A percentile compares a stretch with the other conserved stretches of the same genome.
phyloP scores from a whole-genome alignment of 2,329 filamentous ascomycete genomes.

The Bertia moriformis region DNA sequence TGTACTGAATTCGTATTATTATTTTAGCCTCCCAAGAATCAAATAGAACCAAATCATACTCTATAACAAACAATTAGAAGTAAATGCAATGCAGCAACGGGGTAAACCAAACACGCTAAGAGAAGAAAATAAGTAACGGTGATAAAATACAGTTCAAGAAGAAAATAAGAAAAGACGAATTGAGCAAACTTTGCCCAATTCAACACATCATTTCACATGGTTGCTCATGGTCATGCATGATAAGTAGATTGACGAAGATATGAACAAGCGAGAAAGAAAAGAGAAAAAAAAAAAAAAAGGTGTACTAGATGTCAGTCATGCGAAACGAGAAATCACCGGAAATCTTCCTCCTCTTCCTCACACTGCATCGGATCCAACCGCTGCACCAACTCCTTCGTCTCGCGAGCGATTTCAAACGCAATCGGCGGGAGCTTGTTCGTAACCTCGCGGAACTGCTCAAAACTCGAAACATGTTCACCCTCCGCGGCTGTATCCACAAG shows the following conservation, averaged over 20 bases:
- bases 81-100: too few species aligned
- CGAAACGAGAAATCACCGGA: neutral
- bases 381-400: slow-evolving; percentile 43
- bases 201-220: neutral
- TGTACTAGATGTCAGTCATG: neutral
- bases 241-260: too few species aligned
- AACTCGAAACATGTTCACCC: slow-evolving; percentile 19
- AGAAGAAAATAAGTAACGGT: too few species aligned
- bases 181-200: neutral
- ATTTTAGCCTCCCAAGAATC: too few species aligned
- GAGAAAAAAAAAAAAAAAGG: neutral
- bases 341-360: neutral
- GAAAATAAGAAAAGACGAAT: neutral
- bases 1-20: too few species aligned
- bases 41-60: too few species aligned
- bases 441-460: slow-evolving; percentile 16
- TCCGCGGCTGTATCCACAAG: slow-evolving; percentile 24
- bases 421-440: slow-evolving; percentile 42
- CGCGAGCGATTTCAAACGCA: slow-evolving; percentile 49
- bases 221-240: neutral
- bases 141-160: too few species aligned
- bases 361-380: slow-evolving; percentile 19
- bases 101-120: too few species aligned
- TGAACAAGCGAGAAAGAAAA: neutral
- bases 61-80: too few species aligned